Evolutionary conservation across 139 green algal species (phyloP).

Genomic region (Ulvella scutata): DNA sequence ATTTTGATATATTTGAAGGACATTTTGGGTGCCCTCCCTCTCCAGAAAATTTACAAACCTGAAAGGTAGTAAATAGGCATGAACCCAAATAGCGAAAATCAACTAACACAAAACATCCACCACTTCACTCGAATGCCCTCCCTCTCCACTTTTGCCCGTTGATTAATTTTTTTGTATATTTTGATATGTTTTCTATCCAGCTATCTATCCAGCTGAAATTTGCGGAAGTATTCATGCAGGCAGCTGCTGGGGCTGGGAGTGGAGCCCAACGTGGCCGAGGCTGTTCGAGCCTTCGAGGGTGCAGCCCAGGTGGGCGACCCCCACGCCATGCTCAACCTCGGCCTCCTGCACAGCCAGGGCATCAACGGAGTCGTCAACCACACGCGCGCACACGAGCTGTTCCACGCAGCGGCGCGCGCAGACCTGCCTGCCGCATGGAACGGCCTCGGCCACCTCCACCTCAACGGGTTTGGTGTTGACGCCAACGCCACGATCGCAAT

Average conservation of each 20-base stretch:
- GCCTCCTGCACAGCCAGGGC: neutral
- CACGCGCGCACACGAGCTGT: neutral
- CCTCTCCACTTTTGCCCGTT: too few species aligned
- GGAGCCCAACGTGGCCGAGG: neutral
- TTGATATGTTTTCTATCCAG: too few species aligned
- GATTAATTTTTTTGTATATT: too few species aligned
- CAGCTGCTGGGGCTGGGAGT: neutral
- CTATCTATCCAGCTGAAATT: too few species aligned
- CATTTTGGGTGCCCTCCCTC: too few species aligned
- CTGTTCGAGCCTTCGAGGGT: neutral
- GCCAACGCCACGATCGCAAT: neutral
- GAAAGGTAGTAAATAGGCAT: too few species aligned
- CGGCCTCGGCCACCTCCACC: neutral
- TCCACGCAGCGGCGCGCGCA: neutral
- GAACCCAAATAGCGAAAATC: too few species aligned
- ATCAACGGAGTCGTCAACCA: neutral
- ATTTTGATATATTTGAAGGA: too few species aligned
- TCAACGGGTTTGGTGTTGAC: neutral
- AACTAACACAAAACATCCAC: too few species aligned
- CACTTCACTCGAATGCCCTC: too few species aligned
- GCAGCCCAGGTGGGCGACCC: neutral
- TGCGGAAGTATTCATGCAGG: too few species aligned
- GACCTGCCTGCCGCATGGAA: neutral
- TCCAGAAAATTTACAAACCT: too few species aligned
- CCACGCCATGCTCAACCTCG: neutral